A percentile compares a stretch with the other conserved stretches of the same genome.
Evolutionary conservation across 805 yeast genomes (phyloP).

Genomic region (Starmerella bombi): DNA sequence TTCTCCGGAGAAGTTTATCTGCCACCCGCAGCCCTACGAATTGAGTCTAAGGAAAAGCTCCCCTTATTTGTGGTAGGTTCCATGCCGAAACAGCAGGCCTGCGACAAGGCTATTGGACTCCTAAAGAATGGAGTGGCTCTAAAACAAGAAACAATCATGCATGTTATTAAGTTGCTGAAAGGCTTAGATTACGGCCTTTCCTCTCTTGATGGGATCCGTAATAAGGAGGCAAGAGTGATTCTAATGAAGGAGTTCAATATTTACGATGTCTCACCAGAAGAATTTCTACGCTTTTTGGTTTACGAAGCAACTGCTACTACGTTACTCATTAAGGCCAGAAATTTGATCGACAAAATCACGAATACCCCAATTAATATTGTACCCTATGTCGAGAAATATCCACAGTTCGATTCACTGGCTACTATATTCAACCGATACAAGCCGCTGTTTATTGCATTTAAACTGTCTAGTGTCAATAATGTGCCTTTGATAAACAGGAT

Average conservation of each 20-base stretch:
- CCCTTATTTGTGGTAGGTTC: background rate
- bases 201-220: background rate
- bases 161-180: background rate
- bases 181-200: background rate
- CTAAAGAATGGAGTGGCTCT: background rate
- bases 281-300: background rate
- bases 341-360: background rate
- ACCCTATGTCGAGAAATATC: background rate
- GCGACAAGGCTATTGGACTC: background rate
- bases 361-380: background rate
- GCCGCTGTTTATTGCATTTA: conserved; percentile 1
- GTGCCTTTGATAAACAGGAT: background rate
- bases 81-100: background rate
- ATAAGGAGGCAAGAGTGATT: background rate
- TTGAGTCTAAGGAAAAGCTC: background rate
- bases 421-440: conserved; percentile 3
- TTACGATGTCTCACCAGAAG: background rate
- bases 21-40: background rate
- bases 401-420: background rate
- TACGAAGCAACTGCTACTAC: background rate
- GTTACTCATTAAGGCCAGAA: background rate
- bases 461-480: background rate
- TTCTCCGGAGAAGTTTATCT: background rate
- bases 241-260: background rate
- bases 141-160: background rate